Base-by-base conservation (phyloP, 345 rosid genomes). In the Excoecaria agallocha region DNA sequence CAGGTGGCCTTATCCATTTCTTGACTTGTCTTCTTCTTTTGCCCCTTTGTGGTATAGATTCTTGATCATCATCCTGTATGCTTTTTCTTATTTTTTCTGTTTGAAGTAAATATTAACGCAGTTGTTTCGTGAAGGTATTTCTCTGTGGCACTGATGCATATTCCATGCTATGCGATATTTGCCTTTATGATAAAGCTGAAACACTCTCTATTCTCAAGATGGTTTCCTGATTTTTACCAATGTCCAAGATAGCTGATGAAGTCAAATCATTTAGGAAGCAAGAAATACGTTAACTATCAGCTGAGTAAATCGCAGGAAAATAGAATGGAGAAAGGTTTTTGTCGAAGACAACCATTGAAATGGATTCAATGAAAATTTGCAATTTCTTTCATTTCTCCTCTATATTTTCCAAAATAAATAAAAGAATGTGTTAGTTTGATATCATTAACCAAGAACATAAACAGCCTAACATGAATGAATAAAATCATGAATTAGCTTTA, bases 1-100 rank as follows among this genome's bases (percentile, higher is more conserved):
- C 87, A 93, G 99, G 99, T 96, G 98, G 98, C 98, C 98, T 22
- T 96, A 93, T 75, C 98, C 98, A 60, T 96, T 96, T 74, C 89
- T 96, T 25, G 99, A 96, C 83, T 68, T 96, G 78, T 90, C 96
- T 74, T 93, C 99, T 62, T 79, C 85, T 54, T 88, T 83, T 82
- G 92, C 97, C 78, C 98, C 98, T 51, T 66, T 96, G 58, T 93
- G 98, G 99, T 95, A 86, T 62, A 72, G 46, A 52, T 72, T 61
- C 79, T 65, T 51, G 2, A 58, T 41, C 66, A 72, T 56, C 56
- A n/a, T 9, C 38, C 55, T 5, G 48, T 43, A 43, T 43, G 10
- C 1, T 43, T 43, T 43, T 10, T 6, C 1, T 3, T 6, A 4
- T 43, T 43, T 43, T 43, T 1, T 6, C 2, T 52, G 13, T 35